These are phyloP conservation scores for Huntiella savannae DNA, from an alignment of 2,329 filamentous ascomycete genomes.

Conservation along the genomic window DNA sequence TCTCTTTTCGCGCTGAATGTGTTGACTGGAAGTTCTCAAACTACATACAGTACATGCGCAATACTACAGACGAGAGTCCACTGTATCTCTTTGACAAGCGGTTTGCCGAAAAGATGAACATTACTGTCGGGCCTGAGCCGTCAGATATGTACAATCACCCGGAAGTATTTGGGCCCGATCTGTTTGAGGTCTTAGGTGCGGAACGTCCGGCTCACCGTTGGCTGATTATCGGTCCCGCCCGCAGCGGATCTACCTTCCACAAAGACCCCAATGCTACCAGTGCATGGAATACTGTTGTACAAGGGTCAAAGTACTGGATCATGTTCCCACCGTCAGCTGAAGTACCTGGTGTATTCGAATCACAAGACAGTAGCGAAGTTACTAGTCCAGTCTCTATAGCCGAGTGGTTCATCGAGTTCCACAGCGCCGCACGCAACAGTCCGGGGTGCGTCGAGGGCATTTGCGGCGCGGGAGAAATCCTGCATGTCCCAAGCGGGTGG, in stretches of 20 bases:
- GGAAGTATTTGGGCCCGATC: constrained; percentile 66
- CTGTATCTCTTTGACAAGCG: constrained; percentile 79
- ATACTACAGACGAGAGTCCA: constrained; percentile 69
- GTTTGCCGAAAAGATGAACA: constrained; percentile 71
- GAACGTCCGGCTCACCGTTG: constrained; percentile 77
- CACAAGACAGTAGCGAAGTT: constrained; percentile 75
- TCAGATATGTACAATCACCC: constrained; percentile 55
- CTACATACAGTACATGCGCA: constrained; percentile 65
- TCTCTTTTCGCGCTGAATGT: constrained; percentile 71
- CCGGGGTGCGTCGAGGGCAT: constrained; percentile 72
- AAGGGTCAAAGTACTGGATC: constrained; percentile 92
- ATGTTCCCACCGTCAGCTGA: constrained; percentile 73
- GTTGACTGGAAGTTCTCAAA: constrained; percentile 79
- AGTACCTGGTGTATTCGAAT: constrained; percentile 81
- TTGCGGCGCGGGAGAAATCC: constrained; percentile 63
- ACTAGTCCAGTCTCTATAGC: constrained; percentile 87
- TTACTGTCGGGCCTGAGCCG: constrained; percentile 38
- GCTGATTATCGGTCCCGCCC: constrained; percentile 75
- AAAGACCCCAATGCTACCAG: constrained; percentile 58
- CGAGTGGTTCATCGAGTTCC: constrained; percentile 88
- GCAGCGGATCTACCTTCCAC: constrained; percentile 87
- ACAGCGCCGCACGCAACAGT: constrained; percentile 56
- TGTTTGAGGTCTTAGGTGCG: constrained; percentile 59
- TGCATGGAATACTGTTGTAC: constrained; percentile 87
- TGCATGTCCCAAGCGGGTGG: constrained; percentile 89